Evolutionary conservation across 2,329 filamentous ascomycete genomes (phyloP).

Genomic region (Dactylellina leptospora): DNA sequence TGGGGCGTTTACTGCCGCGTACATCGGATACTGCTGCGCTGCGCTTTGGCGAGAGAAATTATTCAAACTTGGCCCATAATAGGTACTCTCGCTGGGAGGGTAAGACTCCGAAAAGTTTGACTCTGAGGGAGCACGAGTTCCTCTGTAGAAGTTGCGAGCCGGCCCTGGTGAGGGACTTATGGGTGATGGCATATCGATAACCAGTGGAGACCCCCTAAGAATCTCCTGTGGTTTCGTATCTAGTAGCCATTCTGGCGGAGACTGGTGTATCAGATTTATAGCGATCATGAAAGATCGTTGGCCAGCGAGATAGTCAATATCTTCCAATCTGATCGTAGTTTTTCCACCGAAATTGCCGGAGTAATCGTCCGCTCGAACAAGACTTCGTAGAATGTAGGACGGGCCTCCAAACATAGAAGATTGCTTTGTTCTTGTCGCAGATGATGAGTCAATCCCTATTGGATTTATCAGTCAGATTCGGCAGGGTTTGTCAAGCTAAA

Average conservation of each 20-base stretch:
- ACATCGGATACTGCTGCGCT: slow-evolving; percentile 27
- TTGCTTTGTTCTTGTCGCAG: slow-evolving; percentile 45
- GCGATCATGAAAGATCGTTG: slow-evolving; percentile 51
- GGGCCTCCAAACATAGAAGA: slow-evolving; percentile 44
- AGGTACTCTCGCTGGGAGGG: slow-evolving; percentile 1
- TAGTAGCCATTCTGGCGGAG: slow-evolving; percentile 38
- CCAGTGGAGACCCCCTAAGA: neutral
- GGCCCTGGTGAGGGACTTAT: neutral
- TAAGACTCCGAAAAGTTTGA: slow-evolving; percentile 24
- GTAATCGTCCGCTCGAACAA: slow-evolving; percentile 50
- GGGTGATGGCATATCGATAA: slow-evolving; percentile 27
- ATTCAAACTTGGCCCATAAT: neutral
- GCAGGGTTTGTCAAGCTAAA: neutral
- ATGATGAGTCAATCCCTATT: slow-evolving; percentile 47
- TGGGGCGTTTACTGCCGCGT: slow-evolving; percentile 11
- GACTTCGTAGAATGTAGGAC: slow-evolving; percentile 41
- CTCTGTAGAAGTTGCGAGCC: slow-evolving; percentile 29
- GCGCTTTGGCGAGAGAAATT: slow-evolving; percentile 39
- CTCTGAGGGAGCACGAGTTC: slow-evolving; percentile 27
- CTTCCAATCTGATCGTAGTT: slow-evolving; percentile 31
- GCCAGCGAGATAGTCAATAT: slow-evolving; percentile 47
- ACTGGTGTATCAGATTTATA: slow-evolving; percentile 49
- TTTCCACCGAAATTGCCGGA: slow-evolving; percentile 21
- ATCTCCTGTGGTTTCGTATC: slow-evolving; percentile 21
- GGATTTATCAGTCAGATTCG: neutral